Conservation (phyloP, 140 eudicot genomes). For the Stevia rebaudiana region DNA sequence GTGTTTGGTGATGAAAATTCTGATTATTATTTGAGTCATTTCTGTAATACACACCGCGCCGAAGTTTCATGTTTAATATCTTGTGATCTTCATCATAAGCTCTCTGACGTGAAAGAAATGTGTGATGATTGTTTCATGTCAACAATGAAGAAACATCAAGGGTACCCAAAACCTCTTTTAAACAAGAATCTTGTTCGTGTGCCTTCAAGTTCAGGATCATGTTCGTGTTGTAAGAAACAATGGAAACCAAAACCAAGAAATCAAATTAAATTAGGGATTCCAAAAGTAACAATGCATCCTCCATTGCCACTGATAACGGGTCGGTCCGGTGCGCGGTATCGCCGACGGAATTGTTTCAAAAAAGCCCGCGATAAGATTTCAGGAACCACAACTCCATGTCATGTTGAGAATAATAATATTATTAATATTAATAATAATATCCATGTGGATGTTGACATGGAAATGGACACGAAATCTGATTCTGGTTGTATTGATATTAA, state of each 20-base stretch:
- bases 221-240: constrained; percentile 64
- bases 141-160: constrained; percentile 37
- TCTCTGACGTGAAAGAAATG: constrained; percentile 54
- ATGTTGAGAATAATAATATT: background rate
- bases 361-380: constrained; percentile 46
- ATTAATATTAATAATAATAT: background rate
- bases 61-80: constrained; percentile 53
- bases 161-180: constrained; percentile 26
- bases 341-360: constrained; percentile 51
- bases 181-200: constrained; percentile 31
- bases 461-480: constrained; percentile 38
- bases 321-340: constrained; percentile 37
- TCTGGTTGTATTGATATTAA: constrained; percentile 45
- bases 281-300: constrained; percentile 50
- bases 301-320: constrained; percentile 58
- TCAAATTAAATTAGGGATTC: constrained; percentile 38
- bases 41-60: constrained; percentile 52
- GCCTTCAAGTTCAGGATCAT: constrained; percentile 36
- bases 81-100: constrained; percentile 57
- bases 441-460: background rate
- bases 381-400: constrained; percentile 30
- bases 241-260: constrained; percentile 53
- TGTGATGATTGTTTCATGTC: constrained; percentile 85
- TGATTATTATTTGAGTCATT: constrained; percentile 35
- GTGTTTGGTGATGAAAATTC: constrained; percentile 44